phyloP scores from a whole-genome alignment of 441 rosid species.

The Erodium moschatum region DNA sequence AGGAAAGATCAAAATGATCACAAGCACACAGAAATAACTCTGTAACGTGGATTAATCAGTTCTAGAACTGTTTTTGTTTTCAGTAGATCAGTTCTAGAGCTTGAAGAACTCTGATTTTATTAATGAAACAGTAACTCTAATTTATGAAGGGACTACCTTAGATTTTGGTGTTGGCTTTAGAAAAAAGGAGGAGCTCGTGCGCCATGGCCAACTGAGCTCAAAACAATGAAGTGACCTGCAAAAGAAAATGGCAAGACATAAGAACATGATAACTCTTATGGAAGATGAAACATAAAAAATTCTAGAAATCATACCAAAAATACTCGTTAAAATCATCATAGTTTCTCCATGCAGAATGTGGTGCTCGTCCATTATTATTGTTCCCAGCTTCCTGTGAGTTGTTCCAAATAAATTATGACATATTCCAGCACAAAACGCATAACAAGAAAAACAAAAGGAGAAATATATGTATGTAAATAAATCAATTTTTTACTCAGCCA shows the following conservation, averaged over 20 bases:
- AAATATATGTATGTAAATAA: background rate
- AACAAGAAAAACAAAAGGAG: background rate
- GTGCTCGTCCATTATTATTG: conserved; percentile 84
- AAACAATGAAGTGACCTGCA: conserved; percentile 87
- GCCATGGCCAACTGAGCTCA: conserved; percentile 98
- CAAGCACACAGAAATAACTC: background rate
- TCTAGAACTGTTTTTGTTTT: too few relatives aligned
- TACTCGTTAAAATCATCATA: conserved; percentile 94
- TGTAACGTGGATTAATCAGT: background rate
- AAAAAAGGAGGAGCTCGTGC: conserved; percentile 51
- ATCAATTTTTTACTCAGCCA: background rate
- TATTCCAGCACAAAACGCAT: conserved; percentile 11
- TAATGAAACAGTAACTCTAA: conserved; percentile 16
- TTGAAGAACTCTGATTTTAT: conserved; percentile 13
- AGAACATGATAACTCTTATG: conserved; percentile 3
- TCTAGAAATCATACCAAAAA: conserved; percentile 53
- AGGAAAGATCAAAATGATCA: background rate
- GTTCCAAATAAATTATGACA: conserved; percentile 14
- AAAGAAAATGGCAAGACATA: conserved; percentile 24
- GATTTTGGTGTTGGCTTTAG: conserved; percentile 55
- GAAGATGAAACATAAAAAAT: conserved; percentile 1
- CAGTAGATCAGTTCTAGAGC: background rate
- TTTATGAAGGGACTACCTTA: conserved; percentile 35
- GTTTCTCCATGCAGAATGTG: conserved; percentile 95
- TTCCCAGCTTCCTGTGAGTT: conserved; percentile 73